Evolutionary conservation across 1,284 basidiomycete species (phyloP).

Genomic region (Hymenochaete sp.): DNA sequence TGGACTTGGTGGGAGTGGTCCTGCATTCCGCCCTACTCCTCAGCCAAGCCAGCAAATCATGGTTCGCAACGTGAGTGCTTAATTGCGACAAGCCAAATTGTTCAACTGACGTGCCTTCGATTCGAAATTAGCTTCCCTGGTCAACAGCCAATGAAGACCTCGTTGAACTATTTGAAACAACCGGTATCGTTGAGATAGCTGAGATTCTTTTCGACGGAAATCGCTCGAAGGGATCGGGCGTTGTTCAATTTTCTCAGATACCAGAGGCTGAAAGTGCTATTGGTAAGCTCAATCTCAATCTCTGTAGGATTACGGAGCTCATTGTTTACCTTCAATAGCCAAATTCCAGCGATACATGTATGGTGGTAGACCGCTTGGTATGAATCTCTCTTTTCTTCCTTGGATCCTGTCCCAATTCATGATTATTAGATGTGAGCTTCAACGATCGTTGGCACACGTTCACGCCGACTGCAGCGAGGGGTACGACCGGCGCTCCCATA

Average conservation of each 20-base stretch:
- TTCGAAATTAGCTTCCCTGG: conserved; percentile 73
- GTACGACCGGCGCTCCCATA: conserved; percentile 59
- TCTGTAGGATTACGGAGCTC: background rate
- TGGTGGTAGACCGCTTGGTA: conserved; percentile 79
- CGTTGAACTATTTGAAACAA: conserved; percentile 96
- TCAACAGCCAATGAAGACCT: conserved; percentile 98
- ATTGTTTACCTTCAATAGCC: conserved; percentile 34
- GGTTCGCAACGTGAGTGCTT: conserved; percentile 85
- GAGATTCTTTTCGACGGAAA: conserved; percentile 90
- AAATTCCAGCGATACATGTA: conserved; percentile 92
- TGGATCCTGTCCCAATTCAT: conserved; percentile 4
- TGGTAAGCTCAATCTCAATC: conserved; percentile 35
- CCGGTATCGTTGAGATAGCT: conserved; percentile 87
- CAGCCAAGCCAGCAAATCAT: conserved; percentile 95
- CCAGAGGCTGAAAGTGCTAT: conserved; percentile 91
- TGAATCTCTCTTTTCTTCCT: conserved; percentile 23
- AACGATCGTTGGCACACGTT: conserved; percentile 91
- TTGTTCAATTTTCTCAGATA: conserved; percentile 89
- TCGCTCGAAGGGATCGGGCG: conserved; percentile 87
- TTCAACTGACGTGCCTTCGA: conserved; percentile 9
- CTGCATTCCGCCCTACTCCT: conserved; percentile 23
- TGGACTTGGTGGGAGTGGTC: conserved; percentile 22
- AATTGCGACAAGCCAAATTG: conserved; percentile 1
- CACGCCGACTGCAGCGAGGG: conserved; percentile 74
- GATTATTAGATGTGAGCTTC: conserved; percentile 69